phyloP scores from a whole-genome alignment of 2,329 filamentous ascomycete genomes.

The Septoria linicola region DNA sequence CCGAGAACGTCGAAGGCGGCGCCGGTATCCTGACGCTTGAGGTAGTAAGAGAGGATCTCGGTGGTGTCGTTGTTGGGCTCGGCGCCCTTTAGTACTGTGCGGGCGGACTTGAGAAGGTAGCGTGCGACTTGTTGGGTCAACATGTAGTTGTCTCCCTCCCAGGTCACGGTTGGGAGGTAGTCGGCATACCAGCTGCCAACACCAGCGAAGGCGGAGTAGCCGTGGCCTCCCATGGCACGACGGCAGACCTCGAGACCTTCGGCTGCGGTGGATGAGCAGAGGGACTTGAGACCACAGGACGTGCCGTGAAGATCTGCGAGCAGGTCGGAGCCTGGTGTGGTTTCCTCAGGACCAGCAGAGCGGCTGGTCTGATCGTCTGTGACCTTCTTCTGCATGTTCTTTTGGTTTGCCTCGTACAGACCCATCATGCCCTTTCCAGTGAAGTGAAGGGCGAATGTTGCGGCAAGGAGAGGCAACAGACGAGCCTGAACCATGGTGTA shows the following conservation, averaged over 20 bases:
- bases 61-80: constrained; percentile 67
- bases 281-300: constrained; percentile 72
- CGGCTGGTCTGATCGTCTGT: constrained; percentile 50
- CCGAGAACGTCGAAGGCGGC: constrained; percentile 73
- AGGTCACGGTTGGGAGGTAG: constrained; percentile 69
- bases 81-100: constrained; percentile 65
- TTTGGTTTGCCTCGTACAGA: constrained; percentile 70
- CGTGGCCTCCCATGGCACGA: constrained; percentile 73
- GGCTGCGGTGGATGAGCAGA: constrained; percentile 68
- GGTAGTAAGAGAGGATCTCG: constrained; percentile 63
- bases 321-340: constrained; percentile 63
- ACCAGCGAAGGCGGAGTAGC: constrained; percentile 73
- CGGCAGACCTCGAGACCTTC: constrained; percentile 74
- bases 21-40: constrained; percentile 65
- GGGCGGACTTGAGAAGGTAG: constrained; percentile 73
- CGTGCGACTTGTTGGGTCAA: constrained; percentile 75
- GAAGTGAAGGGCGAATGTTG: constrained; percentile 76
- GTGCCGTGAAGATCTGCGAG: constrained; percentile 74
- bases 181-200: constrained; percentile 74
- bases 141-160: constrained; percentile 83
- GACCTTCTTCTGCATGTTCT: constrained; percentile 55
- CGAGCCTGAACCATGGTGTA: constrained; percentile 80
- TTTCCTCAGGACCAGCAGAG: constrained; percentile 66
- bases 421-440: constrained; percentile 74
- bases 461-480: constrained; percentile 68